phyloP scores from a whole-genome alignment of 768 basidiomycete species.

The Coprinellus micaceus region DNA sequence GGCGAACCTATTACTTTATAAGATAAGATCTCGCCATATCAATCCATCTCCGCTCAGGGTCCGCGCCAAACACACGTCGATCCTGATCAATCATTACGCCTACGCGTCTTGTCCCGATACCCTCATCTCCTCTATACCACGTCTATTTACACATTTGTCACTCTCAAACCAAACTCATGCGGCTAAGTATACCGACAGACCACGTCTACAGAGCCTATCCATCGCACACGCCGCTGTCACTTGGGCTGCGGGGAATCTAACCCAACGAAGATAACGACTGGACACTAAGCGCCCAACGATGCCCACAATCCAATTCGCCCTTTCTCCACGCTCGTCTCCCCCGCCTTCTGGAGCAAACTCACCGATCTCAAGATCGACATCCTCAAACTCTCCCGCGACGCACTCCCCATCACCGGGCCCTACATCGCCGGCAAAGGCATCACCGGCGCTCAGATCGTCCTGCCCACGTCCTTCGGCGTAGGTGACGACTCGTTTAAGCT shows the following conservation, averaged over 20 bases:
- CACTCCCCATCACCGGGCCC: constrained; percentile 58
- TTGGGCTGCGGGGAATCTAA: constrained; percentile 87
- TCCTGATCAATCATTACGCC: too few species aligned
- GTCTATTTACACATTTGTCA: too few species aligned
- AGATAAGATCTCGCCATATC: background rate
- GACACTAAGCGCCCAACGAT: constrained; percentile 61
- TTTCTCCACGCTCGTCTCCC: constrained; percentile 81
- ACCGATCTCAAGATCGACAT: constrained; percentile 88
- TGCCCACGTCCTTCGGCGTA: constrained; percentile 65
- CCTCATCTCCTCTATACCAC: too few species aligned
- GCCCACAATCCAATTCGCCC: constrained; percentile 83
- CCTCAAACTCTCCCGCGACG: constrained; percentile 73
- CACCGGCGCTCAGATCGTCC: constrained; percentile 65
- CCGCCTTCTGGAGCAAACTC: constrained; percentile 91
- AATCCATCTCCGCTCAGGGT: background rate
- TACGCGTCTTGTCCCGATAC: too few species aligned
- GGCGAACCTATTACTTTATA: too few species aligned
- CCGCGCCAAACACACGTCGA: background rate
- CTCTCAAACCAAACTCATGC: too few species aligned
- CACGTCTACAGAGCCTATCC: constrained; percentile 80
- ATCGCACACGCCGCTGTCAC: constrained; percentile 84
- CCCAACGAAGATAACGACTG: constrained; percentile 83
- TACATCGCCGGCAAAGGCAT: constrained; percentile 72
- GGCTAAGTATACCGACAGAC: too few species aligned
- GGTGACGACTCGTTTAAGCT: constrained; percentile 60